Evolutionary conservation across 257 asterid species (phyloP), one percentile per base, ranked within the genome.

Genomic region (Lycium barbarum): DNA sequence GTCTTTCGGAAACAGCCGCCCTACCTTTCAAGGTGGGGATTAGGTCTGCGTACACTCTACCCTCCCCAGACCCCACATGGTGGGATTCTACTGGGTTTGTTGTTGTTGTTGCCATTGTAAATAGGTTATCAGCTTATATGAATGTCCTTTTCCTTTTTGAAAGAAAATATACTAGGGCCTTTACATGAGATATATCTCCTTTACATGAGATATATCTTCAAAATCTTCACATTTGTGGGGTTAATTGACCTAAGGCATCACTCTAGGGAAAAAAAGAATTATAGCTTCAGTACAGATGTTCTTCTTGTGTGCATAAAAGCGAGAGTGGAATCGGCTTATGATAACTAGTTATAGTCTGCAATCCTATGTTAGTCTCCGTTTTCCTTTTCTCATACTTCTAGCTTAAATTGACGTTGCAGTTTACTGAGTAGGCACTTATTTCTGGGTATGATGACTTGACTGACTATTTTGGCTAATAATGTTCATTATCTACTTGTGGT

Each of bases 401-500:
- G 20, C 43, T 74, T 47, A 12, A 73, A 74, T 74, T 74, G 61
- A 74, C 4, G 26, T 22, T 22, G 62, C 61, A 49, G 81, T 74
- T 74, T 20, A 58, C 45, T 73, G n/a, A 47, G 80, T 20, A 45
- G 80, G 9, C 59, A 73, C 40, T 20, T 74, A 74, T 74, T 74
- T 49, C 43, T 49, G 81, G 58, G 7, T 73, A 12, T 74, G 81
- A 74, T 49, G 38, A 74, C 81, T 20, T 49, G 61, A 43, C 47
- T 74, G 61, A 49, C 80, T 20, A 49, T 22, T 74, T 74, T 47
- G 81, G 81, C 81, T 74, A 49, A 49, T 74, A 74, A 10, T 74
- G 81, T 22, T 74, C 7, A 33, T 72, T 72, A 57, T 51, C 45
- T n/a, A 11, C 6, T n/a, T n/a, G 80, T 72, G 2, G 4, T 72